Percentiles rank a stretch among this genome's conserved stretches.
These are phyloP conservation scores for Trichoderma gracile DNA, from an alignment of 2,329 filamentous ascomycete genomes.

Conservation along the genomic window DNA sequence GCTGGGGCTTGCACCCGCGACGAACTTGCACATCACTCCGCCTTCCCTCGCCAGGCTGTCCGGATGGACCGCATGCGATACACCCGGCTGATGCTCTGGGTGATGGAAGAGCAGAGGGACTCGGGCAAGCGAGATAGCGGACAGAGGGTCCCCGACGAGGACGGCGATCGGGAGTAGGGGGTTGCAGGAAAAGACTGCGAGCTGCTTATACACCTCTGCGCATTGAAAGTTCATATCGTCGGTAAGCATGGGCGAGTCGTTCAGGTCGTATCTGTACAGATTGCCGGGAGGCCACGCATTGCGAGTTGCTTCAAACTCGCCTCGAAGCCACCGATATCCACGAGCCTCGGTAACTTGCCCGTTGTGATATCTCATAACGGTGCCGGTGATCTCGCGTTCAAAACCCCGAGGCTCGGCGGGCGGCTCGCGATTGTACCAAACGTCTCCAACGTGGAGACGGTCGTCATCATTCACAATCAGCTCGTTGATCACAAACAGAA, in stretches of 20 bases:
- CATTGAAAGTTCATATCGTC: neutral
- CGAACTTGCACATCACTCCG: constrained; percentile 32
- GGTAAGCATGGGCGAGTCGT: neutral
- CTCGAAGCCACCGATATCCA: constrained; percentile 32
- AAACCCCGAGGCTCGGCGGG: constrained; percentile 34
- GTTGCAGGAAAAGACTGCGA: constrained; percentile 42
- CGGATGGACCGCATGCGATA: constrained; percentile 35
- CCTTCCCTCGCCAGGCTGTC: constrained; percentile 28
- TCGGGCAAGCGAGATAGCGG: neutral
- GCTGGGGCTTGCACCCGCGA: constrained; percentile 36
- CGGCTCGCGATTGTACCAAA: constrained; percentile 38
- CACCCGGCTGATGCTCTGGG: constrained; percentile 26
- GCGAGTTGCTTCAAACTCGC: neutral
- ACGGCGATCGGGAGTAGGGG: constrained; percentile 41
- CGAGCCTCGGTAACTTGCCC: constrained; percentile 34
- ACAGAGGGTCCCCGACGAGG: constrained; percentile 22
- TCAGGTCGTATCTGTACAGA: neutral
- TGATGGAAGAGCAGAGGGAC: constrained; percentile 18
- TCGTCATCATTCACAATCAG: constrained; percentile 25
- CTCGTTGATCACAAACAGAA: constrained; percentile 45
- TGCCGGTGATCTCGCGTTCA: constrained; percentile 33
- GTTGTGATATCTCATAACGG: constrained; percentile 41
- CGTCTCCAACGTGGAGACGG: constrained; percentile 28
- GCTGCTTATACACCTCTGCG: constrained; percentile 30
- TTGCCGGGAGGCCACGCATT: neutral